Percentiles rank a stretch among this genome's conserved stretches.
Evolutionary conservation across 352 stramenopile genomes (phyloP).

Genomic region (Pythium biforme): DNA sequence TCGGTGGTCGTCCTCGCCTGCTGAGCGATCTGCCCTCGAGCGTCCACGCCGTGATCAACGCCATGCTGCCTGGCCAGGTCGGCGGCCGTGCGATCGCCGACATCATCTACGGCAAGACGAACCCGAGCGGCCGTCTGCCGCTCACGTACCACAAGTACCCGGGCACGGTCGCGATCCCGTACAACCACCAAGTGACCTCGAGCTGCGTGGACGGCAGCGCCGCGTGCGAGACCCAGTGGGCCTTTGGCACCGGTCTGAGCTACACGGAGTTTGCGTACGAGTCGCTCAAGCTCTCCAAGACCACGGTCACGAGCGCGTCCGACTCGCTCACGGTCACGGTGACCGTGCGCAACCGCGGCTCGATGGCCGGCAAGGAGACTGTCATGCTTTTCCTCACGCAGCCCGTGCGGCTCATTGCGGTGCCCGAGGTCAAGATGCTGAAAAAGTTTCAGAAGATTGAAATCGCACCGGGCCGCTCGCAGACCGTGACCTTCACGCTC

Average conservation of each 20-base stretch:
- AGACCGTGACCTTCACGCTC: conserved; percentile 46
- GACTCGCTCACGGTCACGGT: conserved; percentile 22
- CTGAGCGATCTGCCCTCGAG: conserved; percentile 54
- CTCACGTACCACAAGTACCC: conserved; percentile 80
- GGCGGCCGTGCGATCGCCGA: conserved; percentile 82
- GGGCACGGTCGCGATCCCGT: conserved; percentile 64
- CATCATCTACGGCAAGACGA: conserved; percentile 74
- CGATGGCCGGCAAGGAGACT: conserved; percentile 38
- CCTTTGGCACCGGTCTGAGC: conserved; percentile 59
- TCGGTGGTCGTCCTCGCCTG: conserved; percentile 75
- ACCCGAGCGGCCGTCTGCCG: conserved; percentile 80
- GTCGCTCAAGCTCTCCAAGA: conserved; percentile 32
- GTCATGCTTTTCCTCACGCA: conserved; percentile 41
- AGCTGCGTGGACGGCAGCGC: conserved; percentile 28
- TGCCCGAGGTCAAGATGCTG: conserved; percentile 72
- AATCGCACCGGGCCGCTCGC: conserved; percentile 28
- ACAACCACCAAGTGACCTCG: conserved; percentile 65
- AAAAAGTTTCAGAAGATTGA: conserved; percentile 71
- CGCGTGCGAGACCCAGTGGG: conserved; percentile 40
- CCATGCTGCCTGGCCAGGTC: conserved; percentile 73
- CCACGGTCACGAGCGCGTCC: conserved; percentile 23
- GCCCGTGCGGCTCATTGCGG: conserved; percentile 24
- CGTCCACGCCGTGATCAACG: conserved; percentile 78
- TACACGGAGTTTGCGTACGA: conserved; percentile 60
- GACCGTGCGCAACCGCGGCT: conserved; percentile 31